Conservation (phyloP, 169 alveolate genomes). For the Plasmodium relictum region DNA sequence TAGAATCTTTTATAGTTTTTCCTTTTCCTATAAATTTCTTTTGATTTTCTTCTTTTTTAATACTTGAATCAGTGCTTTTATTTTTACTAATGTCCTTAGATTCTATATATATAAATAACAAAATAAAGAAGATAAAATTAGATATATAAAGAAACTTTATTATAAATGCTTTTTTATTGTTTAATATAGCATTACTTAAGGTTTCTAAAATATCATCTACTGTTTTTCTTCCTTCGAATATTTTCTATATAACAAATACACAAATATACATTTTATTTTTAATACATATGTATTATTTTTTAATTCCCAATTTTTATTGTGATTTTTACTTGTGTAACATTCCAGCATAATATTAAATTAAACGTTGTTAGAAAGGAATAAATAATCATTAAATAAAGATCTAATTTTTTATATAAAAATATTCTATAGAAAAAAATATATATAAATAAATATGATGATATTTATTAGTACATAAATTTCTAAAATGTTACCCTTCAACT, state of each 20-base stretch:
- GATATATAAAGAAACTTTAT: neutral
- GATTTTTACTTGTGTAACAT: constrained; percentile 40
- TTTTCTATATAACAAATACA: constrained; percentile 16
- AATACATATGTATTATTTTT: neutral
- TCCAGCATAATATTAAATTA: constrained; percentile 45
- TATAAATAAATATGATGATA: neutral
- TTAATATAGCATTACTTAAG: constrained; percentile 22
- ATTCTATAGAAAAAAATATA: constrained; percentile 10
- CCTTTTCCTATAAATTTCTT: constrained; percentile 68
- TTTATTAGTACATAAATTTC: neutral
- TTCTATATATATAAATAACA: neutral
- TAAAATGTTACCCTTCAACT: constrained; percentile 37
- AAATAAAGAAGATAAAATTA: neutral
- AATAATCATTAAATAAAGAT: constrained; percentile 16
- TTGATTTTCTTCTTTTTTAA: constrained; percentile 27
- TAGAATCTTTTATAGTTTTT: constrained; percentile 38
- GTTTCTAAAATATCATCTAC: constrained; percentile 26
- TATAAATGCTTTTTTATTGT: neutral
- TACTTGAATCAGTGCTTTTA: neutral
- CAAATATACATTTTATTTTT: neutral
- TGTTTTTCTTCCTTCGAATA: constrained; percentile 37
- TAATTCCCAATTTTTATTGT: neutral
- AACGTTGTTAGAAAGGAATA: constrained; percentile 28
- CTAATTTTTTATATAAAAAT: constrained; percentile 17
- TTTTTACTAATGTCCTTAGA: constrained; percentile 13